Conservation (phyloP, 2,329 filamentous ascomycete species). For the Ceratocystis destructans region DNA sequence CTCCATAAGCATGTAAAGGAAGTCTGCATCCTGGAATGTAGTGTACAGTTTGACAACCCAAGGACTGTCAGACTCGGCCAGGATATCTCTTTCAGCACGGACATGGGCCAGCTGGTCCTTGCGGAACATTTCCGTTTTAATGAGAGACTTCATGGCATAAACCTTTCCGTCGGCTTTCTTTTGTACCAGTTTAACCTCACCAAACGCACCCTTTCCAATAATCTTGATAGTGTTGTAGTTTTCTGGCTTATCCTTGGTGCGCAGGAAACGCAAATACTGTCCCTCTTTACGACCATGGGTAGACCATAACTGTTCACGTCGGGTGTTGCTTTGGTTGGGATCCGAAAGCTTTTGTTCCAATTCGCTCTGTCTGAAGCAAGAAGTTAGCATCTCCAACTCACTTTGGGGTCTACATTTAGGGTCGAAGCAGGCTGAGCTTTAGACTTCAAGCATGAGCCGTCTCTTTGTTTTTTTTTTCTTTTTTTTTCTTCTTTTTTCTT, state of each 20-base stretch:
- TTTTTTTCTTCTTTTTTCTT: too few species aligned
- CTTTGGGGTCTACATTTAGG: not conserved
- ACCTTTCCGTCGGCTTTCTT: conserved; percentile 94
- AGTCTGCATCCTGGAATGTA: conserved; percentile 92
- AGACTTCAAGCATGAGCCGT: not conserved
- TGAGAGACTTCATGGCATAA: conserved; percentile 93
- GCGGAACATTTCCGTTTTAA: conserved; percentile 99
- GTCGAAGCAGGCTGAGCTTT: not conserved
- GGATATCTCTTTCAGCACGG: conserved; percentile 89
- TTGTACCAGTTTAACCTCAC: conserved; percentile 94
- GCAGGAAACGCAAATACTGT: conserved; percentile 83
- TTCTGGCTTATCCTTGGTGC: conserved; percentile 81
- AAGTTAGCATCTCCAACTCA: not conserved
- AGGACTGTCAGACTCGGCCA: conserved; percentile 97
- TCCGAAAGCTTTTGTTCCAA: conserved; percentile 76
- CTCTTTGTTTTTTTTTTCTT: too few species aligned
- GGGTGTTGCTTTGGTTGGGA: conserved; percentile 55
- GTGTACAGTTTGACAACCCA: conserved; percentile 99
- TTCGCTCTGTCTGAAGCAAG: conserved; percentile 60
- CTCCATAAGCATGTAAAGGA: conserved; percentile 98
- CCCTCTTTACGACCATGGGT: conserved; percentile 78
- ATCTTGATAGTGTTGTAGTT: conserved; percentile 97
- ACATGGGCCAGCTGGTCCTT: conserved; percentile 97
- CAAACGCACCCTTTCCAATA: conserved; percentile 97
- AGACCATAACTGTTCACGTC: conserved; percentile 74